Conservation (phyloP, 1,284 basidiomycete species). For the Marasmius oreades region DNA sequence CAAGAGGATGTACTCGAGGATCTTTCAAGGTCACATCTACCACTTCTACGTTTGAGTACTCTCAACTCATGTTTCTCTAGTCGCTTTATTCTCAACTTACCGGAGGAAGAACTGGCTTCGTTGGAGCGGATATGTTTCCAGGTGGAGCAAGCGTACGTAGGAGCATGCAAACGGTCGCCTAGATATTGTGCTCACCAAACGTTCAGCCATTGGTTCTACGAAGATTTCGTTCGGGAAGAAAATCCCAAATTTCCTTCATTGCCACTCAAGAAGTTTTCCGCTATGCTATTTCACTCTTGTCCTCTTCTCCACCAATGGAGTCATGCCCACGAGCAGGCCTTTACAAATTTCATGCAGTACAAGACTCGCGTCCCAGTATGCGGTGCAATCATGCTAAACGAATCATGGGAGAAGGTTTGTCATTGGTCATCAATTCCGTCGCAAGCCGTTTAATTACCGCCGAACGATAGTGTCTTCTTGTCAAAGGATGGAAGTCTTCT, state of each 20-base stretch:
- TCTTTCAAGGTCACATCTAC: constrained; percentile 65
- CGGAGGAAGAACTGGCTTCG: constrained; percentile 87
- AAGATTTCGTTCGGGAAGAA: constrained; percentile 94
- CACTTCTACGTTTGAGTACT: constrained; percentile 11
- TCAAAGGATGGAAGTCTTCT: constrained; percentile 96
- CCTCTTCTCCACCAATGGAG: constrained; percentile 79
- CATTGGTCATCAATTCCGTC: neutral
- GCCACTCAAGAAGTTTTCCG: constrained; percentile 92
- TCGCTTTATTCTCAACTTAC: constrained; percentile 96
- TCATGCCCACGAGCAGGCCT: constrained; percentile 76
- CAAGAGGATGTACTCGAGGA: constrained; percentile 86
- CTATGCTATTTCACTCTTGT: constrained; percentile 83
- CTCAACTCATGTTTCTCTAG: constrained; percentile 33
- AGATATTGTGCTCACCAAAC: constrained; percentile 13
- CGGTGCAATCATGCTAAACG: constrained; percentile 93
- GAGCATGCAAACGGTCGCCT: constrained; percentile 5
- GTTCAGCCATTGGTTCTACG: constrained; percentile 97
- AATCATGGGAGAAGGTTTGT: constrained; percentile 86
- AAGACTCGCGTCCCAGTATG: constrained; percentile 99
- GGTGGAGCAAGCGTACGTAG: constrained; percentile 95
- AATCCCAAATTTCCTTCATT: constrained; percentile 87
- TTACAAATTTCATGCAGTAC: constrained; percentile 88
- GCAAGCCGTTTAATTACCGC: neutral
- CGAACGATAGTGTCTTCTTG: constrained; percentile 75
- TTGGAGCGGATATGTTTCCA: constrained; percentile 97